Evolutionary conservation across 768 basidiomycete genomes (phyloP).

Genomic region (Antrodiella citrinella): DNA sequence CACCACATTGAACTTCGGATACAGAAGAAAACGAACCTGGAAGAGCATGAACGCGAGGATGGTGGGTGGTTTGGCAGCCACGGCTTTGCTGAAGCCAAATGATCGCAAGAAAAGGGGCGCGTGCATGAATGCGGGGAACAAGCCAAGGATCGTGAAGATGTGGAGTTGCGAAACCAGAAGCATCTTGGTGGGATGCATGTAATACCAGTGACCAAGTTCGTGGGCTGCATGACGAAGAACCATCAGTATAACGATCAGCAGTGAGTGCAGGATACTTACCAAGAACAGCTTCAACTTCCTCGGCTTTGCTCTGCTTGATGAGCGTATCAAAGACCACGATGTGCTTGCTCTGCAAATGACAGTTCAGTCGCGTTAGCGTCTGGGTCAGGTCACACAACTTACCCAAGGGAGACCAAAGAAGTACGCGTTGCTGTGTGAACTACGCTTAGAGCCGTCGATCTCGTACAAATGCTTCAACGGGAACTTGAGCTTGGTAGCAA

Average conservation of each 20-base stretch:
- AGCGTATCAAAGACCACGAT: constrained; percentile 97
- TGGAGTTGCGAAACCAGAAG: constrained; percentile 81
- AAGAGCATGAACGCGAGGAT: constrained; percentile 84
- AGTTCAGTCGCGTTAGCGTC: not conserved
- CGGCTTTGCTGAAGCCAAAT: constrained; percentile 67
- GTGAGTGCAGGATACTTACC: constrained; percentile 25
- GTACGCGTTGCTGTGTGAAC: constrained; percentile 95
- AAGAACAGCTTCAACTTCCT: constrained; percentile 96
- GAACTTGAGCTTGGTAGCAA: constrained; percentile 82
- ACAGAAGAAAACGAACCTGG: constrained; percentile 37
- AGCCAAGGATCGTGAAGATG: constrained; percentile 76
- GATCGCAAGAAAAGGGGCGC: constrained; percentile 71
- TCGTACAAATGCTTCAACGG: constrained; percentile 93
- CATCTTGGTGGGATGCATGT: constrained; percentile 84
- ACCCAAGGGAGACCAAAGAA: constrained; percentile 97
- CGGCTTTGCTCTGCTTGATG: constrained; percentile 82
- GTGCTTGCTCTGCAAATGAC: constrained; percentile 64
- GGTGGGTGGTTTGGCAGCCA: constrained; percentile 64
- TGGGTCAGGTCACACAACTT: constrained; percentile 12
- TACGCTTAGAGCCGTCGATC: constrained; percentile 94
- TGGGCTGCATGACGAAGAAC: too few relatives aligned
- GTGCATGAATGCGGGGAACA: constrained; percentile 86
- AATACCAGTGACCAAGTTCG: constrained; percentile 96
- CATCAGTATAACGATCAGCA: not conserved
- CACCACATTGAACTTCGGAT: too few relatives aligned